phyloP scores from a whole-genome alignment of 768 basidiomycete genomes.

The Leccinum obscurum region DNA sequence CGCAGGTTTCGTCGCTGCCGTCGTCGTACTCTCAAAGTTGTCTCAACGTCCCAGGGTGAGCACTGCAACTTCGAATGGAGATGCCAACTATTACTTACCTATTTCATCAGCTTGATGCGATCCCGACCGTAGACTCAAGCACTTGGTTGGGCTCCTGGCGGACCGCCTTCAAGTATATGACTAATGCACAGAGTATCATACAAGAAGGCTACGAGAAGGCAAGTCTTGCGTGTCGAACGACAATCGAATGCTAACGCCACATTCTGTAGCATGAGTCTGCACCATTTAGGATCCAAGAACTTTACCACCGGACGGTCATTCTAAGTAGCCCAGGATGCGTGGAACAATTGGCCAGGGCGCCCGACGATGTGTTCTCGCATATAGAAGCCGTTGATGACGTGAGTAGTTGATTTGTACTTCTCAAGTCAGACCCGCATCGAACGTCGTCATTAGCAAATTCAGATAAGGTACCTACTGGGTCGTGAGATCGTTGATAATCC shows the following conservation, averaged over 20 bases:
- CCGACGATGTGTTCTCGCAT: not conserved
- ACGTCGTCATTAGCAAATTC: slow-evolving; percentile 16
- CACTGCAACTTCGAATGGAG: not conserved
- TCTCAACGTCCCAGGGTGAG: not conserved
- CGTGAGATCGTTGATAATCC: slow-evolving; percentile 27
- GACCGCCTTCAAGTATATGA: slow-evolving; percentile 15
- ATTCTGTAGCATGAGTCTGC: slow-evolving; percentile 24
- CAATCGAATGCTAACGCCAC: too few species aligned
- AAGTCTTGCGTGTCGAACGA: not conserved
- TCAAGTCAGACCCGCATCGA: not conserved
- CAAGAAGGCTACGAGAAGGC: slow-evolving; percentile 34
- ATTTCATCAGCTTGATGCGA: not conserved
- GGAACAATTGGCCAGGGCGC: not conserved
- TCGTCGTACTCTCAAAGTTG: not conserved
- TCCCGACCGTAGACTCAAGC: not conserved
- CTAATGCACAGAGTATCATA: slow-evolving; percentile 21
- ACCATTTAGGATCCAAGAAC: slow-evolving; percentile 30
- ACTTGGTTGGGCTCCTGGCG: slow-evolving; percentile 29
- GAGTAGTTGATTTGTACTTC: not conserved
- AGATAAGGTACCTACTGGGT: slow-evolving; percentile 40
- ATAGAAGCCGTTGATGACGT: not conserved
- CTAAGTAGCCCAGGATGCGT: slow-evolving; percentile 19
- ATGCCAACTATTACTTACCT: too few species aligned
- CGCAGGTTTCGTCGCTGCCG: not conserved
- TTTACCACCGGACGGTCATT: slow-evolving; percentile 40